phyloP scores from a whole-genome alignment of 257 asterid species.

The Pogostemon cablin region DNA sequence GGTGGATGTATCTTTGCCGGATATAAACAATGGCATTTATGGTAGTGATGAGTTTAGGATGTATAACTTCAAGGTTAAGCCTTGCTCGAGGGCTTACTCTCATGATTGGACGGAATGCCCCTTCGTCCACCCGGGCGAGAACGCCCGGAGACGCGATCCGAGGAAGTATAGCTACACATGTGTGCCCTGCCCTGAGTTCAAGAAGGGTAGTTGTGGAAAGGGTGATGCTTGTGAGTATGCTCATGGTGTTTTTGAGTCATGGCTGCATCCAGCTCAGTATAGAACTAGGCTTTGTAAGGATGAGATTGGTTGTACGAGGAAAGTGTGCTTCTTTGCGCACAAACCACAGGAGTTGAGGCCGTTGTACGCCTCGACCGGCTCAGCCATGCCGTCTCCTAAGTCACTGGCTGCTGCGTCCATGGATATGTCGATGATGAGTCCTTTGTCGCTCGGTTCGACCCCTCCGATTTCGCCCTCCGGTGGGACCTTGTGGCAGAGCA shows the following conservation, averaged over 20 bases:
- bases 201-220: conserved; percentile 78
- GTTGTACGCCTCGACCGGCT: conserved; percentile 74
- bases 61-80: conserved; percentile 58
- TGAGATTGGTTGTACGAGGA: conserved; percentile 76
- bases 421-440: conserved; percentile 55
- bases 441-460: conserved; percentile 52
- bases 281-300: conserved; percentile 90
- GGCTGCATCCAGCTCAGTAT: conserved; percentile 97
- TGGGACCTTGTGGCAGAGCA: conserved; percentile 57
- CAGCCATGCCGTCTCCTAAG: conserved; percentile 82
- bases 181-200: conserved; percentile 92
- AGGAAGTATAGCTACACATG: conserved; percentile 65
- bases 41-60: conserved; percentile 55
- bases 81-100: conserved; percentile 60
- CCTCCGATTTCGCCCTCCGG: conserved; percentile 71
- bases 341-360: conserved; percentile 79
- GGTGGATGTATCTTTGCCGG: conserved; percentile 53
- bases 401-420: conserved; percentile 44
- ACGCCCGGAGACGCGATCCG: conserved; percentile 67
- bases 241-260: conserved; percentile 92
- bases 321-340: conserved; percentile 92
- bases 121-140: conserved; percentile 62
- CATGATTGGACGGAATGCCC: conserved; percentile 71
- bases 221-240: conserved; percentile 80
- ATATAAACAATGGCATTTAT: conserved; percentile 49